Conservation (phyloP, 345 rosid species). For the Rhodamnia argentea region DNA sequence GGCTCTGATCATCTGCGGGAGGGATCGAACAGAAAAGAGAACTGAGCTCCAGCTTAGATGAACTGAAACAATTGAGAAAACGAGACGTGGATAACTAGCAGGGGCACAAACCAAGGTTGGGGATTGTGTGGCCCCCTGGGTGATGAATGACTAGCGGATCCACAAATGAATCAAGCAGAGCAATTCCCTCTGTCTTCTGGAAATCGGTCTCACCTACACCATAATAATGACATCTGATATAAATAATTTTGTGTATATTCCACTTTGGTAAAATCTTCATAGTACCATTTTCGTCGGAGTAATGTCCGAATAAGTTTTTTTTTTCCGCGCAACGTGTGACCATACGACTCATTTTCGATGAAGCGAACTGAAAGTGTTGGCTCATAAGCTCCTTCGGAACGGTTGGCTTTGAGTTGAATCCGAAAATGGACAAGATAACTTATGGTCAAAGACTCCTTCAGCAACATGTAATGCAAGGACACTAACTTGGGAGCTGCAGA, state of each 20-base stretch:
- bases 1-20: neutral
- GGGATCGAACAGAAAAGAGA: neutral
- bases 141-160: constrained; percentile 16
- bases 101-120: neutral
- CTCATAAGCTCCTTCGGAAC: neutral
- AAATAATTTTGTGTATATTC: neutral
- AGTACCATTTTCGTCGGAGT: no score
- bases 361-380: neutral
- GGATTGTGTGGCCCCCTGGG: constrained; percentile 12
- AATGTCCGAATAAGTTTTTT: neutral
- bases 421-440: neutral
- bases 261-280: neutral
- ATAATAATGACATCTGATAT: neutral
- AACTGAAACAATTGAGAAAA: no score
- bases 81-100: neutral
- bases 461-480: neutral
- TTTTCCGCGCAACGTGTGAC: neutral
- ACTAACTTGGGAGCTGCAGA: neutral
- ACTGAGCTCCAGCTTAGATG: no score
- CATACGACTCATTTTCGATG: neutral
- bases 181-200: constrained; percentile 4
- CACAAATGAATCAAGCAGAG: constrained; percentile 7
- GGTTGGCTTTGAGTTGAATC: neutral
- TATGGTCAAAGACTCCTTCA: neutral
- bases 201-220: neutral